Evolutionary conservation across 176 grass and related monocot species (phyloP).

Genomic region (Lolium rigidum): DNA sequence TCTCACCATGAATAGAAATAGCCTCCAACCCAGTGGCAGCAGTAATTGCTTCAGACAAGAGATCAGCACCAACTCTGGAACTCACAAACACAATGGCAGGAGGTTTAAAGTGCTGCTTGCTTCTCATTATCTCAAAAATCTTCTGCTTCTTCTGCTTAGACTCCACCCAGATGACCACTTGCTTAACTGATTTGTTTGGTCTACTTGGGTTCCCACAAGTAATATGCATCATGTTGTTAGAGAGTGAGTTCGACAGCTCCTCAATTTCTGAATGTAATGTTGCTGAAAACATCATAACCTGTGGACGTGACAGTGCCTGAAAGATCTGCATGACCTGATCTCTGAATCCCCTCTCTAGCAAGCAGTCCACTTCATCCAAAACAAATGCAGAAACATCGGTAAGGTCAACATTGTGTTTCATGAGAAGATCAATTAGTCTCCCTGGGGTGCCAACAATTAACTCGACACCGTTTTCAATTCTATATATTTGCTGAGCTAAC

Average conservation of each 20-base stretch:
- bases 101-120: slow-evolving; percentile 79
- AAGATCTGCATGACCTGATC: slow-evolving; percentile 88
- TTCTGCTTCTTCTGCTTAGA: slow-evolving; percentile 95
- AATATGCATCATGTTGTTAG: slow-evolving; percentile 66
- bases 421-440: slow-evolving; percentile 88
- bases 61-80: slow-evolving; percentile 78
- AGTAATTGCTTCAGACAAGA: slow-evolving; percentile 87
- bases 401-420: slow-evolving; percentile 73
- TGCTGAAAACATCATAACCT: slow-evolving; percentile 91
- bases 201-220: slow-evolving; percentile 66
- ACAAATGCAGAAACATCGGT: slow-evolving; percentile 71
- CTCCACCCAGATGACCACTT: slow-evolving; percentile 92
- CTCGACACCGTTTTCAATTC: slow-evolving; percentile 79
- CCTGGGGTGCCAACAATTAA: slow-evolving; percentile 93
- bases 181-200: slow-evolving; percentile 81
- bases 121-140: slow-evolving; percentile 90
- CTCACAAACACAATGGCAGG: slow-evolving; percentile 88
- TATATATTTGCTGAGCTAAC: slow-evolving; percentile 77
- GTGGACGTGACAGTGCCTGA: slow-evolving; percentile 69
- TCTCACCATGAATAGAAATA: slow-evolving; percentile 93
- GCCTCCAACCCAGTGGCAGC: slow-evolving; percentile 69
- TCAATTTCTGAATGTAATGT: slow-evolving; percentile 75
- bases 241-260: slow-evolving; percentile 64
- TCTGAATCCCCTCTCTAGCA: slow-evolving; percentile 76
- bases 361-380: slow-evolving; percentile 91